Evolutionary conservation across 257 asterid species (phyloP), one percentile per base, ranked within the genome.

Genomic region (Salvia hispanica): DNA sequence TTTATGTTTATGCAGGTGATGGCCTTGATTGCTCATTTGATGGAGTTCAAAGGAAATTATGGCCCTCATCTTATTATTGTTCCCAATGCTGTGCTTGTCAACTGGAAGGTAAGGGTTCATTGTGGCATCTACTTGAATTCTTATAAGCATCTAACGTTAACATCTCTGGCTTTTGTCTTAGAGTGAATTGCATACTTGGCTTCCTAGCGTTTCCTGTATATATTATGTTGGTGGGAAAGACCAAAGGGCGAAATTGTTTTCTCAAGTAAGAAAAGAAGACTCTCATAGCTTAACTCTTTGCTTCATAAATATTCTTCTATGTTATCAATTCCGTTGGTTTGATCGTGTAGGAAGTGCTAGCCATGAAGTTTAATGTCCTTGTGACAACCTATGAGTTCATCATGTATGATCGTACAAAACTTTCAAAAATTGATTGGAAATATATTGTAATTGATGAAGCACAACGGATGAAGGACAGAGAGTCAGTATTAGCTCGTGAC

Each of bases 401-500:
- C 59, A 94, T 94, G 99, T 94, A 79, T 72, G 99, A 94, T 81
- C 99, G 99, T 25, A 78, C 99, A 43, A 94, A 94, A 75, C 97
- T 94, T 76, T 94, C 99, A 42, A 94, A 84, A 85, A 78, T 94
- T 70, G 98, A 94, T 83, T 94, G 99, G 99, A 94, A 86, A 82
- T 94, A 94, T 76, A 94, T 94, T 68, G 79, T 94, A 78, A 94
- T 94, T 80, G 99, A 94, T 78, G 99, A 94, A 82, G 99, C 99
- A 51, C 99, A 94, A 79, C 77, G 99, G 71, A 94, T 94, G 99
- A 94, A 94, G 82, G 98, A 94, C 70, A 87, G 99, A 73, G 98
- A 94, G 64, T 94, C 99, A 2, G 99, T 94, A 68, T 87, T 94
- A 74, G 98, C 99, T 78, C 99, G 99, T 72, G 99, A 94, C 85